Percentiles rank a stretch among this genome's conserved stretches.
Evolutionary conservation across 345 rosid genomes (phyloP).

Genomic region (Populus alba): DNA sequence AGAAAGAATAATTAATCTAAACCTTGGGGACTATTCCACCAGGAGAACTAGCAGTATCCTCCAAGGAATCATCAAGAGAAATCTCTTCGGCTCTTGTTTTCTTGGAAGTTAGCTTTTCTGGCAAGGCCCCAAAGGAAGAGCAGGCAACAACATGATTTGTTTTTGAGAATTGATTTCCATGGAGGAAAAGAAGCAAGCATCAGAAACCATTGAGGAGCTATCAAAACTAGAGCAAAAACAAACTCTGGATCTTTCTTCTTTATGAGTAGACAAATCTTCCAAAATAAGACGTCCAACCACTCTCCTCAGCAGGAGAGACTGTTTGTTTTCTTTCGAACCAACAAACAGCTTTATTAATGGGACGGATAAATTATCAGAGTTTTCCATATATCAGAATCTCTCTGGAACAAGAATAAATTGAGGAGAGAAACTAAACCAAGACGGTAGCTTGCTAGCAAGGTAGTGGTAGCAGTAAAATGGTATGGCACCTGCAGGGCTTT

Average conservation of each 20-base stretch:
- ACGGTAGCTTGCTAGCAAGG: neutral
- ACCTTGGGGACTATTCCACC: conserved; percentile 84
- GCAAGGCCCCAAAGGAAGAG: conserved; percentile 19
- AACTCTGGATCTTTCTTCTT: conserved; percentile 14
- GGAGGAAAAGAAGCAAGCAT: conserved; percentile 57
- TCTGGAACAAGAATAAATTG: neutral
- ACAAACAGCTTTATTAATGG: conserved; percentile 6
- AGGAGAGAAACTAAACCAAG: neutral
- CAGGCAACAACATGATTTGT: neutral
- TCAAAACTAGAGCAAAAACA: conserved; percentile 41
- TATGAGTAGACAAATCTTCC: conserved; percentile 54
- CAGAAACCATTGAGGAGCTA: conserved; percentile 65
- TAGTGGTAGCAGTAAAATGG: neutral
- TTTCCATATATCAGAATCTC: conserved; percentile 19
- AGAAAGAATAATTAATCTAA: neutral
- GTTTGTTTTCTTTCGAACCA: conserved; percentile 14
- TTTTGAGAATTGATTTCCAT: conserved; percentile 26
- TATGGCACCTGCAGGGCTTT: neutral
- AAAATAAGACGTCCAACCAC: conserved; percentile 89
- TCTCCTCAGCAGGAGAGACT: conserved; percentile 47
- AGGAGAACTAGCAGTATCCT: conserved; percentile 94
- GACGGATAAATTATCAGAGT: conserved; percentile 25
- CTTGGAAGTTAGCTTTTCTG: conserved; percentile 45
- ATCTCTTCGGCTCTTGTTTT: conserved; percentile 51
- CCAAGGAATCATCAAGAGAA: conserved; percentile 65